These are phyloP conservation scores for Aspergillus awamori DNA, from an alignment of 2,329 filamentous ascomycete genomes.

Conservation along the genomic window DNA sequence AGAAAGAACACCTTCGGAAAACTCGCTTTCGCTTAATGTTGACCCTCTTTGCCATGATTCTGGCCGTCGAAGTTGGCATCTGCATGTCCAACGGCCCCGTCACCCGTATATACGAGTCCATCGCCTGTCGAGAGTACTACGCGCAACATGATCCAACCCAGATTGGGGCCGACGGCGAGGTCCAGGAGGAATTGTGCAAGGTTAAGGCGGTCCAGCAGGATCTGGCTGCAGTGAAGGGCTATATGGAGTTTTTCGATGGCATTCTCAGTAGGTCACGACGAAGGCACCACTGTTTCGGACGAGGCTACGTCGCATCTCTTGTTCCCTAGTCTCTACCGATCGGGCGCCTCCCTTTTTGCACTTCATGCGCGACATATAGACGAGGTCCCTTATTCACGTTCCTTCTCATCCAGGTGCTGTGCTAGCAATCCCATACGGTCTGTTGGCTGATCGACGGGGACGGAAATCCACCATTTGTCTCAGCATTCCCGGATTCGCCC, in stretches of 20 bases:
- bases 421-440: constrained; percentile 53
- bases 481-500: constrained; percentile 45
- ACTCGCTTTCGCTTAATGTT: constrained; percentile 43
- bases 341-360: not conserved
- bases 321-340: not conserved
- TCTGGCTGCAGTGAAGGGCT: constrained; percentile 54
- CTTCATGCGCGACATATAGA: not conserved
- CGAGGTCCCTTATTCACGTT: constrained; percentile 15
- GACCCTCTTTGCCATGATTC: constrained; percentile 46
- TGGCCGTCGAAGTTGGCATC: constrained; percentile 49
- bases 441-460: constrained; percentile 52
- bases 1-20: constrained; percentile 25
- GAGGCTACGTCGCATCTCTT: not conserved
- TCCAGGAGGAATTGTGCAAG: constrained; percentile 55
- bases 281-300: not conserved
- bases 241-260: constrained; percentile 54
- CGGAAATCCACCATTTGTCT: constrained; percentile 50
- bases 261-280: constrained; percentile 36
- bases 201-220: constrained; percentile 52
- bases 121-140: constrained; percentile 53
- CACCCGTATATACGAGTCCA: constrained; percentile 54
- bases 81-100: constrained; percentile 49
- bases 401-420: constrained; percentile 42
- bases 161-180: constrained; percentile 45
- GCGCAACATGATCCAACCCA: constrained; percentile 45